Conservation (phyloP, 1,284 basidiomycete species). For the Malassezia globosa region DNA sequence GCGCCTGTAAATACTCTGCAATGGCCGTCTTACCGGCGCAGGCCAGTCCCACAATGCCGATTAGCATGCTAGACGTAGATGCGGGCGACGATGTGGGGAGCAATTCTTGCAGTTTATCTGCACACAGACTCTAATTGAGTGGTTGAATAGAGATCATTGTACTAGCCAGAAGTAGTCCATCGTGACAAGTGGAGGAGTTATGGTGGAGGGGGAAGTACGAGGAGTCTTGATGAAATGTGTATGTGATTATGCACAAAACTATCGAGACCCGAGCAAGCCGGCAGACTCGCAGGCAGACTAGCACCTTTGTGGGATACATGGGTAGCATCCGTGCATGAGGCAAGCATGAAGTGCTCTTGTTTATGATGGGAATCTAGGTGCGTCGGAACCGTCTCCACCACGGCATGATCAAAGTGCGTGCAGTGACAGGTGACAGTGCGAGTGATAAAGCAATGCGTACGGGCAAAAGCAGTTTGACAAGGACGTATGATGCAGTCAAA, state of each 20-base stretch:
- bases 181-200: background rate
- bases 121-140: too few relatives aligned
- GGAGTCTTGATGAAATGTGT: too few relatives aligned
- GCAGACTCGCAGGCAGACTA: too few relatives aligned
- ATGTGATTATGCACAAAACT: too few relatives aligned
- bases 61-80: conserved; percentile 57
- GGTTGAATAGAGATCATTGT: too few relatives aligned
- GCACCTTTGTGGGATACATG: too few relatives aligned
- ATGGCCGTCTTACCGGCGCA: conserved; percentile 70
- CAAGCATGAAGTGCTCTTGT: background rate
- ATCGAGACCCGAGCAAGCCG: too few relatives aligned
- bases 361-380: too few relatives aligned
- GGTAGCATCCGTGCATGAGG: too few relatives aligned
- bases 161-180: background rate
- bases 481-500: conserved; percentile 64
- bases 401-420: conserved; percentile 58
- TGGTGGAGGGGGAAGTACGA: background rate
- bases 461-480: conserved; percentile 66
- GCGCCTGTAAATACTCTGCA: conserved; percentile 58
- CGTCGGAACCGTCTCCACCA: conserved; percentile 47
- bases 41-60: conserved; percentile 74
- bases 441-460: conserved; percentile 63
- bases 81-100: too few relatives aligned
- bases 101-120: too few relatives aligned
- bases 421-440: conserved; percentile 65